phyloP scores from a whole-genome alignment of 352 stramenopile species.

The Phytophthora nicotianae region DNA sequence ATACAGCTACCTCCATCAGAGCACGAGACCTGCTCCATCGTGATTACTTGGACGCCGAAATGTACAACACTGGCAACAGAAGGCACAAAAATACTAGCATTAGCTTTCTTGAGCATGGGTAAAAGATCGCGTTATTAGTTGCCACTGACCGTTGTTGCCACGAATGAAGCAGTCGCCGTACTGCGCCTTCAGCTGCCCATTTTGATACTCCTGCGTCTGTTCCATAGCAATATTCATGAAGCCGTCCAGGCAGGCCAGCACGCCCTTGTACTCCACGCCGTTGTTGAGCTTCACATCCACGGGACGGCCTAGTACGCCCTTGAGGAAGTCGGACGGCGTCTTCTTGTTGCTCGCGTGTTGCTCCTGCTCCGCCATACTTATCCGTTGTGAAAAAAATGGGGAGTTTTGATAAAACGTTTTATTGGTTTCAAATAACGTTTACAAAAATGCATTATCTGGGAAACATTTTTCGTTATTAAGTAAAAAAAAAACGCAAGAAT shows the following conservation, averaged over 20 bases:
- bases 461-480: too few relatives aligned
- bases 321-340: conserved; percentile 92
- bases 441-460: too few relatives aligned
- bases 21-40: neutral
- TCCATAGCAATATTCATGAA: conserved; percentile 99
- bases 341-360: conserved; percentile 65
- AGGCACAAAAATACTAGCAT: conserved; percentile 4
- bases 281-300: conserved; percentile 99
- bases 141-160: conserved; percentile 97
- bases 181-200: conserved; percentile 98
- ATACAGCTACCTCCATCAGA: neutral
- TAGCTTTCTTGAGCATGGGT: neutral
- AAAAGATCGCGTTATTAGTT: conserved; percentile 7
- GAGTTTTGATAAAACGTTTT: conserved; percentile 13
- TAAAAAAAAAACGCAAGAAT: too few relatives aligned
- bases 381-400: conserved; percentile 1
- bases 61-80: conserved; percentile 73
- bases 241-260: conserved; percentile 99
- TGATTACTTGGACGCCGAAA: conserved; percentile 82
- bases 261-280: conserved; percentile 98
- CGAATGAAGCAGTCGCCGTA: conserved; percentile 99
- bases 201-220: conserved; percentile 99
- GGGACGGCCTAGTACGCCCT: conserved; percentile 93
- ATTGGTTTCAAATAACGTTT: conserved; percentile 16
- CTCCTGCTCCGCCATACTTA: conserved; percentile 44